These are phyloP conservation scores for Sporothrix schenckii DNA, from an alignment of 2,329 filamentous ascomycete species.

Conservation along the genomic window DNA sequence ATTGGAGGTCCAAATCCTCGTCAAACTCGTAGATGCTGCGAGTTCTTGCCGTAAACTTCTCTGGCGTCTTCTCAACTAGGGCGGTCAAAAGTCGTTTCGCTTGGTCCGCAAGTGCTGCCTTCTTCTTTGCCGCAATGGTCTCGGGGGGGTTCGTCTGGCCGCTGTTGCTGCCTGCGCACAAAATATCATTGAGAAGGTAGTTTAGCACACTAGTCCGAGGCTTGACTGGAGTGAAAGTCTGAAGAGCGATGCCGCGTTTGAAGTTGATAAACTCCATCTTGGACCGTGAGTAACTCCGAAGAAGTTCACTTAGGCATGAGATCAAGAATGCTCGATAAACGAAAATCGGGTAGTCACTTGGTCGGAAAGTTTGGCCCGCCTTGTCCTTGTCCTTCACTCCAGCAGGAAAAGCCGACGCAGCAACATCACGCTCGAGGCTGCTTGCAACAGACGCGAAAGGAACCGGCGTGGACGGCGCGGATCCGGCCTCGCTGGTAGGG, in stretches of 20 bases:
- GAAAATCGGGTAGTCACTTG: constrained; percentile 92
- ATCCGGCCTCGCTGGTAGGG: background rate
- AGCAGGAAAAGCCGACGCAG: background rate
- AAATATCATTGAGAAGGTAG: constrained; percentile 82
- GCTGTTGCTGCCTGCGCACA: constrained; percentile 61
- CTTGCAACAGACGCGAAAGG: background rate
- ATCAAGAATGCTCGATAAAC: constrained; percentile 95
- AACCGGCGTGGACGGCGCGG: constrained; percentile 2
- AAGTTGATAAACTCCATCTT: constrained; percentile 99
- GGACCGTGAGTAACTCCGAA: constrained; percentile 88
- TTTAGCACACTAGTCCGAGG: constrained; percentile 90
- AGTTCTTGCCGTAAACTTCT: constrained; percentile 64
- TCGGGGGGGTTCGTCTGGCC: constrained; percentile 49
- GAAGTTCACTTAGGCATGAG: constrained; percentile 85
- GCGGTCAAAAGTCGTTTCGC: constrained; percentile 85
- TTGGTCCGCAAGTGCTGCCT: constrained; percentile 78
- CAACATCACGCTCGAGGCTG: constrained; percentile 1
- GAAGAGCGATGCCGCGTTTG: constrained; percentile 84
- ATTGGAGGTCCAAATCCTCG: constrained; percentile 80
- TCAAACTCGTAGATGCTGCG: constrained; percentile 67
- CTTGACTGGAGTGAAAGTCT: constrained; percentile 86
- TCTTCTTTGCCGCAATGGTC: constrained; percentile 79
- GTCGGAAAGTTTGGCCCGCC: constrained; percentile 79
- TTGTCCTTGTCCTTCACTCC: constrained; percentile 31
- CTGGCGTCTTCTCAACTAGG: constrained; percentile 83